A percentile compares a stretch with the other conserved stretches of the same genome.
These are phyloP conservation scores for Quercus alba DNA, from an alignment of 306 rosid species.

Conservation along the genomic window DNA sequence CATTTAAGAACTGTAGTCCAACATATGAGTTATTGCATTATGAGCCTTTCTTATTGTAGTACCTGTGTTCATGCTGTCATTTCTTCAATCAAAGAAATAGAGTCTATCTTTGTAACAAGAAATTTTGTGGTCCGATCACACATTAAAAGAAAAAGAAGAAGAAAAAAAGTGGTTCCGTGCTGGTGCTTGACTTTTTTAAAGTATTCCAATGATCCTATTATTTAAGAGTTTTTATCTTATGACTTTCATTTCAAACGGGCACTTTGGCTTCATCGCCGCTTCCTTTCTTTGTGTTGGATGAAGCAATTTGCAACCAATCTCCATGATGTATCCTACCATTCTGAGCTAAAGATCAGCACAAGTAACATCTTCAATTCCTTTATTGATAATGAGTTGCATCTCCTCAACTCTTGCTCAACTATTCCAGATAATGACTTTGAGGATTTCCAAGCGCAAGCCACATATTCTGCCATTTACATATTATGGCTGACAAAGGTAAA, in stretches of 20 bases:
- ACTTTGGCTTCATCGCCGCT: conserved; percentile 83
- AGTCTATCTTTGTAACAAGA: neutral
- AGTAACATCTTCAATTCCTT: conserved; percentile 17
- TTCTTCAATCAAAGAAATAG: too few relatives aligned
- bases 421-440: neutral
- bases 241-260: conserved; percentile 46
- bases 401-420: conserved; percentile 47
- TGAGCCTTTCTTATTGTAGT: too few relatives aligned
- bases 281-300: too few relatives aligned
- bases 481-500: conserved; percentile 66
- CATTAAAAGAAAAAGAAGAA: too few relatives aligned
- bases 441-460: conserved; percentile 29
- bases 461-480: conserved; percentile 49
- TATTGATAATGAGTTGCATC: conserved; percentile 51
- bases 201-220: neutral
- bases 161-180: too few relatives aligned
- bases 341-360: too few relatives aligned
- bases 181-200: too few relatives aligned
- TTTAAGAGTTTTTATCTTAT: neutral
- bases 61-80: too few relatives aligned
- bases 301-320: too few relatives aligned
- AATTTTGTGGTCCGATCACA: neutral
- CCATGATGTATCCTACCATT: too few relatives aligned
- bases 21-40: too few relatives aligned
- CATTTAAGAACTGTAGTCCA: too few relatives aligned